Base-by-base conservation (phyloP, 2,329 filamentous ascomycete genomes). In the Xylariaceae sp. region DNA sequence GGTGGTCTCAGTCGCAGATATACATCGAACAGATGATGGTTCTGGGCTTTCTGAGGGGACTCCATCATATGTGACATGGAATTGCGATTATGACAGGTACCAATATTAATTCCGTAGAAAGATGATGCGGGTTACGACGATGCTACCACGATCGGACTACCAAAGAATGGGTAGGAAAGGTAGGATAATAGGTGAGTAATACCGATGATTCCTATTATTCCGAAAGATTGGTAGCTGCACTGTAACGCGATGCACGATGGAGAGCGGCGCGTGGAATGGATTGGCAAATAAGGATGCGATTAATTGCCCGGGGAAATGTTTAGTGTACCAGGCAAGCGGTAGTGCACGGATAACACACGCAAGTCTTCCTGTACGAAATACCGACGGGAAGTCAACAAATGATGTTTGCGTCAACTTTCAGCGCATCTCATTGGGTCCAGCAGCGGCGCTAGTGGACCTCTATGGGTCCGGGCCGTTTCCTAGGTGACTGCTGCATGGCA, bases 1-100 rank as follows among this genome's bases (percentile, higher is more conserved):
- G 87, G 82, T n/a, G 89, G 89, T 13, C 89, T 87, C 53, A 97
- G 79, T 53, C 93, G 89, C 47, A 97, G 82, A 71, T 90, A 97
- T 59, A 97, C 93, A 75, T 97, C 88, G 73, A 97, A 97, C 44
- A 97, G 84, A 62, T 83, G 84, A 62, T 83, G 84, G 11, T 76
- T 70, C 56, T 79, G 72, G 2, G 76, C 70, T 69, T 79, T 82
- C 59, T 75, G 69, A 57, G 72, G 59, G 66, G 72, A 65, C 60
- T 79, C 76, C 77, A 79, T 79, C 44, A 55, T 64, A n/a, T 59
- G 17, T 39, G 51, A 35, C 35, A 17, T 51, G 47, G 60, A 53
- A 47, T 37, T 51, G 45, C 30, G 47, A 30, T 34, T 30, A 30
- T 30, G 23, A 8, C 18, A 30, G n/a, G 35, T 42, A 42, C 53